Evolutionary conservation across 2,329 filamentous ascomycete genomes (phyloP), one percentile per base, ranked within the genome.

Genomic region (Phaeophleospora eucalypticola): DNA sequence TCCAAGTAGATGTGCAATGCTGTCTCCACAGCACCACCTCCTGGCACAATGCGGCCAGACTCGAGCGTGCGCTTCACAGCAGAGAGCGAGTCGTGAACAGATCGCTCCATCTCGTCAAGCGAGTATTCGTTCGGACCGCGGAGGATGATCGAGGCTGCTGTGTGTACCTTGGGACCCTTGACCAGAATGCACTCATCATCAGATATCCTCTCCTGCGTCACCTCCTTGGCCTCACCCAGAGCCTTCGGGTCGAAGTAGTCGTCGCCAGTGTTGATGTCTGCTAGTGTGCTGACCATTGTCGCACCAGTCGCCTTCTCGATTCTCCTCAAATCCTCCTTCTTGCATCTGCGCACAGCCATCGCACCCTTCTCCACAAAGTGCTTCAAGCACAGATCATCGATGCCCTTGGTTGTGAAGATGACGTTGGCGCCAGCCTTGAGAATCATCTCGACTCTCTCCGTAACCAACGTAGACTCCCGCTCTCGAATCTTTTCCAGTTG

Each of bases 31-130:
- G 93, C 93, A 65, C 91, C 93, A 57, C 93, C 93, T 57, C 93
- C 93, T 14, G 93, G 93, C 33, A 98, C 93, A 57, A 98, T 94
- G 71, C 87, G 90, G 63, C 93, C 93, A 65, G 89, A 95, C 75
- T 98, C 93, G 6, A 98, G 78, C 2, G 93, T 96, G 60, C 93
- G 83, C 83, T 98, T 98, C 56, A 98, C 90, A 38, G 93, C 93
- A 58, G 88, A 96, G 38, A 98, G 79, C 12, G 91, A 95, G 71
- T 98, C 93, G 74, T 98, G 93, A 15, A 98, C 83, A 1, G 93
- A 97, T 56, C 93, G 87, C 78, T 98, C 93, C 91, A 97, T 98
- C 78, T 98, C 93, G 65, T 98, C 93, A 21, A 98, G 82, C 51
- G 89, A 88, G 74, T 87, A 97, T 70, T 98, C 93, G 71, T 98